Evolutionary conservation across 2,329 filamentous ascomycete species (phyloP).

Genomic region (Harringtonia aguacate): DNA sequence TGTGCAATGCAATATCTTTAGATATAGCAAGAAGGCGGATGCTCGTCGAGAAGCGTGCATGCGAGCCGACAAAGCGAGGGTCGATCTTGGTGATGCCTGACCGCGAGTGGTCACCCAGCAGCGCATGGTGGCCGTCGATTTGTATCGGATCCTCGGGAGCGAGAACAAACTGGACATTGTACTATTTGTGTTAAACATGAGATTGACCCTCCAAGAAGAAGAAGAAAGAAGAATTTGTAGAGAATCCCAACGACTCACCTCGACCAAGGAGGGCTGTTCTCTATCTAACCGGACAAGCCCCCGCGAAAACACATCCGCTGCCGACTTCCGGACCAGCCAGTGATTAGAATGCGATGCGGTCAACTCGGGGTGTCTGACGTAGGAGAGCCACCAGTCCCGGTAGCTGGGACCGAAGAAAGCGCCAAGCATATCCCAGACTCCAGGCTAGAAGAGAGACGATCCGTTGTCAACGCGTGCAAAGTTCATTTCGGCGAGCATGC

Average conservation of each 20-base stretch:
- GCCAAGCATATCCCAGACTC: conserved; percentile 14
- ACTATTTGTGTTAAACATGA: conserved; percentile 8
- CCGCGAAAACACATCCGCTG: conserved; percentile 11
- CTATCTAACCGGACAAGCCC: conserved; percentile 16
- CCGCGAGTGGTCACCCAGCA: conserved; percentile 22
- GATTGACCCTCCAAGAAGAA: not conserved
- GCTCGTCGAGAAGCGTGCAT: conserved; percentile 16
- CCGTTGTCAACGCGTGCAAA: not conserved
- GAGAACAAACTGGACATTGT: conserved; percentile 6
- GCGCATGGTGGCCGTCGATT: conserved; percentile 13
- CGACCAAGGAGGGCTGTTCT: conserved; percentile 16
- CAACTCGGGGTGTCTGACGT: conserved; percentile 8
- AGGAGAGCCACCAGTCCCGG: conserved; percentile 21
- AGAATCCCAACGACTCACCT: too few species aligned
- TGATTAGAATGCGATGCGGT: conserved; percentile 12
- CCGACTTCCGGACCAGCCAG: conserved; percentile 20
- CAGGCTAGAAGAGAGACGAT: conserved; percentile 1
- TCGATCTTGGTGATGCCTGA: conserved; percentile 16
- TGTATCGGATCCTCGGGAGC: conserved; percentile 10
- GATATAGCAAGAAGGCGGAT: conserved; percentile 17
- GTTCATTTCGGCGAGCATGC: not conserved
- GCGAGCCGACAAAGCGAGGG: conserved; percentile 18
- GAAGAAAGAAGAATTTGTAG: not conserved
- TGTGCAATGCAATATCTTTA: conserved; percentile 4
- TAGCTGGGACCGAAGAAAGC: conserved; percentile 20